Percentiles rank a stretch among this genome's conserved stretches.
These are phyloP conservation scores for Metarhizium humberi DNA, from an alignment of 2,329 filamentous ascomycete genomes.

Conservation along the genomic window DNA sequence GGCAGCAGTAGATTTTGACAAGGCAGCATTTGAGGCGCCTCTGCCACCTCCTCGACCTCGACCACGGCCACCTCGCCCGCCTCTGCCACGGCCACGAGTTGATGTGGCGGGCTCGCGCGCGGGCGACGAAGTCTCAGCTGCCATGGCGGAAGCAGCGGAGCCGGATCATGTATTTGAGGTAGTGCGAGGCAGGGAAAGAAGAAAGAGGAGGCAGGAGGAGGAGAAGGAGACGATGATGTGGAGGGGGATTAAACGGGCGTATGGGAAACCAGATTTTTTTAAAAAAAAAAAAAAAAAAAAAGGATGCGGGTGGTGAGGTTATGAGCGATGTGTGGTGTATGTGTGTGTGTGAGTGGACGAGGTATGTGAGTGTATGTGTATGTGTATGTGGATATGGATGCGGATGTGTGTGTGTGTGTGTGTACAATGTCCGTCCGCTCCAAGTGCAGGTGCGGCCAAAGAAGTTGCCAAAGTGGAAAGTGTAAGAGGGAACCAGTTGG, in stretches of 20 bases:
- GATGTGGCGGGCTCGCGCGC: constrained; percentile 22
- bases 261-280: too few relatives aligned
- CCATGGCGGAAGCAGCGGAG: constrained; percentile 21
- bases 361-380: background rate
- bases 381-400: background rate
- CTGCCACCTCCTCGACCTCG: constrained; percentile 17
- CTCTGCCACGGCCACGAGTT: constrained; percentile 26
- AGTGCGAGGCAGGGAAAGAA: background rate
- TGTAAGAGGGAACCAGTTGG: background rate
- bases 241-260: too few relatives aligned
- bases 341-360: background rate
- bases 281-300: background rate
- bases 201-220: background rate
- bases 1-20: constrained; percentile 22
- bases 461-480: background rate
- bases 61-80: constrained; percentile 9
- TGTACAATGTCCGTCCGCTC: background rate
- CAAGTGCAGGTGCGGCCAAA: background rate
- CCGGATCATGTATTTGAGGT: constrained; percentile 20
- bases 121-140: constrained; percentile 27
- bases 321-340: background rate
- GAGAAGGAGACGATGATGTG: background rate
- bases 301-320: background rate
- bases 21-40: constrained; percentile 19
- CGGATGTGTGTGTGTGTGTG: background rate